These are phyloP conservation scores for Colletotrichum salicis DNA, from an alignment of 2,329 filamentous ascomycete genomes.

Conservation along the genomic window DNA sequence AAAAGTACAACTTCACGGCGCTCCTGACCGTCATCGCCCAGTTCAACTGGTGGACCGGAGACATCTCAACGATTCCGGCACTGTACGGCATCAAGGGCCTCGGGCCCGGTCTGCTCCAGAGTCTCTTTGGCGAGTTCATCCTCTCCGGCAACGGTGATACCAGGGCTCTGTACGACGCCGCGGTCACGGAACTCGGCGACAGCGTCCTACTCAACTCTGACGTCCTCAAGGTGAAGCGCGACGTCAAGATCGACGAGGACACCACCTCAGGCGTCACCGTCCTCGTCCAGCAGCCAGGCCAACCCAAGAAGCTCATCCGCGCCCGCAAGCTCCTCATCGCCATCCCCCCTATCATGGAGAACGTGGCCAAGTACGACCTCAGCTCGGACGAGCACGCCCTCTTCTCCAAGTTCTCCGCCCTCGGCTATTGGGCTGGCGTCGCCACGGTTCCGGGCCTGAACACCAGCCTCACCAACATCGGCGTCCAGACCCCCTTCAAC, in stretches of 20 bases:
- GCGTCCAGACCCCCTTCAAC: conserved; percentile 27
- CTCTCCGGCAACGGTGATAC: conserved; percentile 37
- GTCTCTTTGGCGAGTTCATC: conserved; percentile 38
- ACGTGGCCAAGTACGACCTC: conserved; percentile 46
- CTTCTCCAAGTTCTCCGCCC: conserved; percentile 48
- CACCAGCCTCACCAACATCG: conserved; percentile 39
- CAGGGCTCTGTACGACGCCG: conserved; percentile 42
- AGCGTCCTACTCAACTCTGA: conserved; percentile 42
- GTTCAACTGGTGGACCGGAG: conserved; percentile 51
- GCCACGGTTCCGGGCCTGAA: conserved; percentile 42
- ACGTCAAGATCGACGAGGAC: conserved; percentile 29
- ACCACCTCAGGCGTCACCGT: conserved; percentile 42
- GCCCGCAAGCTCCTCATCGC: conserved; percentile 46
- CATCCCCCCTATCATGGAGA: conserved; percentile 47
- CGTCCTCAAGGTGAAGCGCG: conserved; percentile 38
- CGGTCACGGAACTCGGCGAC: conserved; percentile 40
- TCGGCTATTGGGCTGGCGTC: conserved; percentile 46
- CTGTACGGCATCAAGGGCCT: conserved; percentile 53
- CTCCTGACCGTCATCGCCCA: conserved; percentile 46
- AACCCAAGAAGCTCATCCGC: conserved; percentile 18
- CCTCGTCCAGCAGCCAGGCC: conserved; percentile 10
- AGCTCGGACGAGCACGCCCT: conserved; percentile 43
- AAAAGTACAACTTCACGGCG: conserved; percentile 52
- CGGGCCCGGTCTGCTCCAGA: conserved; percentile 37
- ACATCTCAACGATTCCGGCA: conserved; percentile 49